Evolutionary conservation across 352 stramenopile species (phyloP), one percentile per base, ranked within the genome.

Genomic region (Globisporangium cylindrosporum): DNA sequence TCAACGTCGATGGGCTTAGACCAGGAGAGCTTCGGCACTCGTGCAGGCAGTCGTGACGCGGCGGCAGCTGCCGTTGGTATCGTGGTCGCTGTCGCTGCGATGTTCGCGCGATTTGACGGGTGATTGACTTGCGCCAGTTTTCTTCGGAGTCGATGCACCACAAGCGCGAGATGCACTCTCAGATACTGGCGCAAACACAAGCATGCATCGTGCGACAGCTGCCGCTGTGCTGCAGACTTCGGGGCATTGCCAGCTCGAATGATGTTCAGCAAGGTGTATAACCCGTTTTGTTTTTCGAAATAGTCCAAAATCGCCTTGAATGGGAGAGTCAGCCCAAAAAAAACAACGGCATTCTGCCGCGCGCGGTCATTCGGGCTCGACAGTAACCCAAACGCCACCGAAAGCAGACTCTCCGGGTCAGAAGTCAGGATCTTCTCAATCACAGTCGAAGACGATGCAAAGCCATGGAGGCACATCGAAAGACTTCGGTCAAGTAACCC

Each of bases 231-330:
- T 8, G 82, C 79, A 7, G 81, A 91, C 59, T 93, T 96, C 1
- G 84, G 86, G 6, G 77, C 75, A 59, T 94, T 94, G 8, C 85
- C 86, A 4, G 88, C 84, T 24, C 88, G 85, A 59, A 96, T 94
- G 43, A 94, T 89, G 71, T 94, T 96, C 22, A 96, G 62, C 20
- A 96, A 67, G 10, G 80, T 92, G 65, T 96, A 96, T 15, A 96
- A 41, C 0, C 88, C 86, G n/a, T 96, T 84, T 57, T 93, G 69
- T 43, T 88, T 91, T 48, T 96, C 86, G 63, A 96, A 96, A 63
- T 86, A 88, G 36, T 96, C 88, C 27, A 94, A 73, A 64, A 94
- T 90, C 8, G 80, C 76, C 57, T 91, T 94, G 61, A 94, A 96
- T 18, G 76, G 71, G 25, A 96, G 65, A 5, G 87, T 93, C 51